Conservation (phyloP, 1,284 basidiomycete genomes). For the Sphagnurus paluster region DNA sequence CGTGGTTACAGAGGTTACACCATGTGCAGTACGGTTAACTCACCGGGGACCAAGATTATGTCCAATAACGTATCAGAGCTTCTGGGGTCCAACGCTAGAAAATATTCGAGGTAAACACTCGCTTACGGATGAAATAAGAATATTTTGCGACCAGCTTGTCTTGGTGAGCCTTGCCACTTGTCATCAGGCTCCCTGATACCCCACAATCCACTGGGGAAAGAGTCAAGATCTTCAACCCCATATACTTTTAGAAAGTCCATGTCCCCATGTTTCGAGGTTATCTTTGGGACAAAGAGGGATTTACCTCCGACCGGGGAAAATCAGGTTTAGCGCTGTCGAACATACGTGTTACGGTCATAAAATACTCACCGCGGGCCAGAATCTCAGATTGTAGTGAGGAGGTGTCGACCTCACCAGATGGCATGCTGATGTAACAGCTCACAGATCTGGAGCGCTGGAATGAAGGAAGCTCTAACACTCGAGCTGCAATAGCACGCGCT, state of each 20-base stretch:
- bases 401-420: constrained; percentile 67
- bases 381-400: constrained; percentile 46
- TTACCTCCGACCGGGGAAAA: constrained; percentile 49
- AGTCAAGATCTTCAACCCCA: constrained; percentile 53
- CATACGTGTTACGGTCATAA: not conserved
- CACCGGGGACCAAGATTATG: constrained; percentile 71
- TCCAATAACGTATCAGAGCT: too few relatives aligned
- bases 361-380: constrained; percentile 39
- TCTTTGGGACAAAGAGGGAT: constrained; percentile 68
- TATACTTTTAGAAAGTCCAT: constrained; percentile 73
- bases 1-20: not conserved
- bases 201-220: constrained; percentile 63
- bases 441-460: constrained; percentile 52
- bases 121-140: too few relatives aligned
- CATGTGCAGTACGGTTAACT: constrained; percentile 16
- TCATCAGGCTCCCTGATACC: constrained; percentile 68
- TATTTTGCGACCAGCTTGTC: constrained; percentile 63
- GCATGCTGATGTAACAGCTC: constrained; percentile 81
- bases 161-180: constrained; percentile 41
- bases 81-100: too few relatives aligned
- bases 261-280: constrained; percentile 42
- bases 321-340: not conserved
- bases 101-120: too few relatives aligned
- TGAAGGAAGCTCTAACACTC: constrained; percentile 48
- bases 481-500: constrained; percentile 56